Evolutionary conservation across 2,329 filamentous ascomycete genomes (phyloP).

Genomic region (Chaetomium olivaceum): DNA sequence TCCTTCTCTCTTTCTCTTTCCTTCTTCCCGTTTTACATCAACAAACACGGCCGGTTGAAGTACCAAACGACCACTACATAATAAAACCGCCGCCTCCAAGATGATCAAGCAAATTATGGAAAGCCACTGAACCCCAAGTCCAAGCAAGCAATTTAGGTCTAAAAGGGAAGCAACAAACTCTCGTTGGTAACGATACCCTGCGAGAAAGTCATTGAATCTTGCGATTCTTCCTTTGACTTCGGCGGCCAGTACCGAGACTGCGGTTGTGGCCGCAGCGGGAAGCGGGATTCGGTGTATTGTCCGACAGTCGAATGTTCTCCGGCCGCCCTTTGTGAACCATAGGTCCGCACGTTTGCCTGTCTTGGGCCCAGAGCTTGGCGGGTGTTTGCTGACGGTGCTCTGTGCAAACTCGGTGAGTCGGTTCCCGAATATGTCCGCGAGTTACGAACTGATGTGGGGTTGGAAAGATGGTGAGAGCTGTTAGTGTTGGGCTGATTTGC

Average conservation of each 20-base stretch:
- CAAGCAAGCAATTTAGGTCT: background rate
- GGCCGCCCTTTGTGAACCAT: slow-evolving; percentile 17
- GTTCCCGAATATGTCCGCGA: background rate
- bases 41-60: slow-evolving; percentile 11
- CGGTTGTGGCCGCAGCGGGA: background rate
- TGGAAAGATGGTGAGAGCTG: background rate
- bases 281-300: background rate
- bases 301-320: background rate
- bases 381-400: background rate
- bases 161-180: background rate
- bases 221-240: slow-evolving; percentile 23
- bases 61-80: background rate
- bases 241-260: slow-evolving; percentile 22
- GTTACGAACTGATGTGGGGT: background rate
- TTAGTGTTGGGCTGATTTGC: background rate
- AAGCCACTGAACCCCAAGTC: background rate
- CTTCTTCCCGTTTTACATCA: background rate
- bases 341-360: slow-evolving; percentile 18
- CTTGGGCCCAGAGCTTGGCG: background rate
- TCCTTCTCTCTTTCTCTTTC: background rate
- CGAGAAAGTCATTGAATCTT: slow-evolving; percentile 27
- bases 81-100: background rate
- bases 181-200: slow-evolving; percentile 15
- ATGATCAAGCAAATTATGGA: slow-evolving; percentile 5
- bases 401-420: background rate